Conservation (phyloP, 2,329 filamentous ascomycete species). For the Metarhizium robertsii region DNA sequence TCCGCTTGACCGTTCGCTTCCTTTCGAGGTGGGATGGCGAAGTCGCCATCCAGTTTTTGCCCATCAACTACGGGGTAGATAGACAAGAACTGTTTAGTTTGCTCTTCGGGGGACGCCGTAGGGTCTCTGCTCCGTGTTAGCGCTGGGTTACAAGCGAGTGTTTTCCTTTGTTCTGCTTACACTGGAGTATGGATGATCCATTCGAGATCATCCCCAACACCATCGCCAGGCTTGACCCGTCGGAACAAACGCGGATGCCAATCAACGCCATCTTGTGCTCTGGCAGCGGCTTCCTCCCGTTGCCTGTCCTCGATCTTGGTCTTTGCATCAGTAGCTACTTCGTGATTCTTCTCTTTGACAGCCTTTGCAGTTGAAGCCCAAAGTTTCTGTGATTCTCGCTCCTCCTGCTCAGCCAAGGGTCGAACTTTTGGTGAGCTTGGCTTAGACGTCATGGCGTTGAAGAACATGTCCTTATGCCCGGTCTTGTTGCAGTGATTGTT, state of each 20-base stretch:
- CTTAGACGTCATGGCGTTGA: slow-evolving; percentile 73
- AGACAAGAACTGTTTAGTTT: slow-evolving; percentile 72
- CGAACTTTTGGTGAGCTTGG: slow-evolving; percentile 65
- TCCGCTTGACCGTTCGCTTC: slow-evolving; percentile 3
- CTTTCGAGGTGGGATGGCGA: slow-evolving; percentile 42
- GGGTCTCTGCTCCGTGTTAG: slow-evolving; percentile 19
- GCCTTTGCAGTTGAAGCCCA: slow-evolving; percentile 78
- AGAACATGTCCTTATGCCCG: slow-evolving; percentile 80
- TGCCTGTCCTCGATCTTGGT: slow-evolving; percentile 92
- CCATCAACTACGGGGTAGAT: slow-evolving; percentile 80
- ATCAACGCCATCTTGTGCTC: slow-evolving; percentile 68
- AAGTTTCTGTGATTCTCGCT: slow-evolving; percentile 80
- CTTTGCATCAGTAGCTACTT: slow-evolving; percentile 86
- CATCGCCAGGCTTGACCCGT: slow-evolving; percentile 61
- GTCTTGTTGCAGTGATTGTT: slow-evolving; percentile 45
- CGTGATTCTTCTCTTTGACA: slow-evolving; percentile 77
- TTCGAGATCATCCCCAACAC: slow-evolving; percentile 82
- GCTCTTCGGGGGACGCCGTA: slow-evolving; percentile 51
- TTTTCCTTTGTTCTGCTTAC: slow-evolving; percentile 36
- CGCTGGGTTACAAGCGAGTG: not conserved
- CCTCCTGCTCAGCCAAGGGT: slow-evolving; percentile 76
- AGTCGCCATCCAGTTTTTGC: slow-evolving; percentile 49
- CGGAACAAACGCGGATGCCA: slow-evolving; percentile 88
- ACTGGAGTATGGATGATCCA: slow-evolving; percentile 88
- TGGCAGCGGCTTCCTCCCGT: slow-evolving; percentile 74